Evolutionary conservation across 306 rosid genomes (phyloP), one percentile per base, ranked within the genome.

Genomic region (Carpinus viminea): DNA sequence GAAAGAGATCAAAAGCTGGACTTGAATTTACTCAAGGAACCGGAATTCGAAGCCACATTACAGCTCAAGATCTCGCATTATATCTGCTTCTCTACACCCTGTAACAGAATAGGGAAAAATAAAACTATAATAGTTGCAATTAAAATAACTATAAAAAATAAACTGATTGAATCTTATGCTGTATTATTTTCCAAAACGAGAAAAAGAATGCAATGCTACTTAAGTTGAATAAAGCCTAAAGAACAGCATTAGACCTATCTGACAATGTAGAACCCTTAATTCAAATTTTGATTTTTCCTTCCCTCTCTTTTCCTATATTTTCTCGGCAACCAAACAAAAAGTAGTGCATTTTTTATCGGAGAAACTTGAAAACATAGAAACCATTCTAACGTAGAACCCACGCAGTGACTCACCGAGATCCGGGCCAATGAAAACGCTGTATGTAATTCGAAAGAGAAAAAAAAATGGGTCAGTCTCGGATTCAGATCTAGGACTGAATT

Each of bases 401-500:
- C 38, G 76, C 2, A 70, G 41, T 72, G 69, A 28, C 81, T 74
- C 46, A 86, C 83, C 80, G 46, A 68, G 9, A 68, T 15, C 16
- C 24, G 52, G 74, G 76, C n/a, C 55, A 55, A 77, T 24, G 60
- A 86, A 70, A 61, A 31, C 66, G 28, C 47, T 66, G 62, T 73
- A 68, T 7, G 80, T 82, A 85, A 7, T 47, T 17, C 12, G 16
- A 11, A 24, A 52, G 47, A 36, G 17, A 8, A 76, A 31, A 76
- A 31, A 24, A 83, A 83, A 71, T 78, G 66, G 34, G 76, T n/a
- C 24, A 2, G 82, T 43, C 70, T 64, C 20, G 75, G 70, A 81
- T 83, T 83, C 85, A 85, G 91, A 89, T 87, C 93, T 89, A 69
- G 81, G 61, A 50, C 20, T 18, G 10, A 20, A 62, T 77, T 61